A percentile compares a stretch with the other conserved stretches of the same genome.
phyloP scores from a whole-genome alignment of 441 rosid species.

The Gossypium davidsonii region DNA sequence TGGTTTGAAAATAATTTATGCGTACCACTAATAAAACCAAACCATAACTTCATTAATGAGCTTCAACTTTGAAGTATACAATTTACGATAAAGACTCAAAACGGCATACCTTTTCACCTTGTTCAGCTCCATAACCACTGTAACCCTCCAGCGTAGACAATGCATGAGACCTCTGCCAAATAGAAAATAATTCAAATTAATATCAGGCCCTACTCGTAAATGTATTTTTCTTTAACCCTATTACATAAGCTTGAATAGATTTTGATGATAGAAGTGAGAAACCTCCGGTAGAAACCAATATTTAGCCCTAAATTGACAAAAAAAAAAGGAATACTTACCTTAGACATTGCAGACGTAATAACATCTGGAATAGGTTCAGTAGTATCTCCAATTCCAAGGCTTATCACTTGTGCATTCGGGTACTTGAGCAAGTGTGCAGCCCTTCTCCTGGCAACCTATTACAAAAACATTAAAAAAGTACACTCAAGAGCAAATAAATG shows the following conservation, averaged over 20 bases:
- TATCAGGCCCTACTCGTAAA: neutral
- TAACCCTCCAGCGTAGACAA: slow-evolving; percentile 82
- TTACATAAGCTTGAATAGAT: neutral
- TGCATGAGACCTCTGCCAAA: slow-evolving; percentile 63
- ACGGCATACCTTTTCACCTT: slow-evolving; percentile 80
- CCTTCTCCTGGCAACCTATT: slow-evolving; percentile 81
- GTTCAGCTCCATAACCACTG: slow-evolving; percentile 94
- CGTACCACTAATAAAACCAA: neutral
- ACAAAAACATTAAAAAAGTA: neutral
- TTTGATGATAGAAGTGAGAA: neutral
- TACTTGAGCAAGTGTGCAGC: slow-evolving; percentile 74
- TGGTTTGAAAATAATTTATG: neutral
- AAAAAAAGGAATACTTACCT: slow-evolving; percentile 32
- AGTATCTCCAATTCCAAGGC: slow-evolving; percentile 96
- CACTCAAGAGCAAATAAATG: neutral
- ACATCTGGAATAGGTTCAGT: slow-evolving; percentile 97
- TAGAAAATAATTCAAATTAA: neutral
- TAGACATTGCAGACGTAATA: slow-evolving; percentile 76
- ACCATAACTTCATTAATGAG: neutral
- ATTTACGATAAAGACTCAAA: neutral
- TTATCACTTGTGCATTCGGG: slow-evolving; percentile 84
- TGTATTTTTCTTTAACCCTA: neutral
- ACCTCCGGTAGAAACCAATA: neutral
- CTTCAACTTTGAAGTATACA: neutral
- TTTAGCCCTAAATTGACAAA: neutral